Evolutionary conservation across 2,329 filamentous ascomycete genomes (phyloP).

Genomic region (Sordariomycetes sp.): DNA sequence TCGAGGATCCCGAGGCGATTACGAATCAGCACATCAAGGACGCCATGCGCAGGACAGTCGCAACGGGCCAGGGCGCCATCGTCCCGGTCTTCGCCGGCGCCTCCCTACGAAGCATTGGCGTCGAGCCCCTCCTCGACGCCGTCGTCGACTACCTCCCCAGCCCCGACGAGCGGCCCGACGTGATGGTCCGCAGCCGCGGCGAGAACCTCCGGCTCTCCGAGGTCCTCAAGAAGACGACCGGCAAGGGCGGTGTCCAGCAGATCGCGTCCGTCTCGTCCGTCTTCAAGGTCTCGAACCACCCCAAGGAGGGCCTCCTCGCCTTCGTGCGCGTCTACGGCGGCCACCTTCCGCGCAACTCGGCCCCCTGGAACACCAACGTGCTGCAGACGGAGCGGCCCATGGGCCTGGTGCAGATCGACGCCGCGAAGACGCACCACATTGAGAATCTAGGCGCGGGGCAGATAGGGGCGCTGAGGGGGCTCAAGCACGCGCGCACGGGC

Average conservation of each 20-base stretch:
- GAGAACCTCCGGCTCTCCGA: conserved; percentile 22
- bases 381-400: conserved; percentile 67
- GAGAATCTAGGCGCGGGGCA: conserved; percentile 70
- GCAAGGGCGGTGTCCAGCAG: conserved; percentile 18
- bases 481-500: conserved; percentile 85
- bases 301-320: conserved; percentile 73
- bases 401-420: conserved; percentile 79
- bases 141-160: conserved; percentile 79
- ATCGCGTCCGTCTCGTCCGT: conserved; percentile 48
- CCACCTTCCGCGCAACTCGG: conserved; percentile 56
- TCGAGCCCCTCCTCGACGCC: conserved; percentile 81
- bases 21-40: conserved; percentile 52
- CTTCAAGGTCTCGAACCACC: conserved; percentile 91
- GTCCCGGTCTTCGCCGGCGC: conserved; percentile 85
- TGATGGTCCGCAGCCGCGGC: conserved; percentile 60
- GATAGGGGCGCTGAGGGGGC: conserved; percentile 83
- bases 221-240: conserved; percentile 24
- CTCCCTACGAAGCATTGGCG: conserved; percentile 86
- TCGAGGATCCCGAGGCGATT: conserved; percentile 67
- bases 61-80: conserved; percentile 53
- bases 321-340: conserved; percentile 91
- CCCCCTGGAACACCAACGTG: conserved; percentile 80
- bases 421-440: conserved; percentile 74
- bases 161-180: conserved; percentile 66
- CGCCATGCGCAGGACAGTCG: conserved; percentile 61